These are phyloP conservation scores for Cercospora citrullina DNA, from an alignment of 2,329 filamentous ascomycete genomes.

Conservation along the genomic window DNA sequence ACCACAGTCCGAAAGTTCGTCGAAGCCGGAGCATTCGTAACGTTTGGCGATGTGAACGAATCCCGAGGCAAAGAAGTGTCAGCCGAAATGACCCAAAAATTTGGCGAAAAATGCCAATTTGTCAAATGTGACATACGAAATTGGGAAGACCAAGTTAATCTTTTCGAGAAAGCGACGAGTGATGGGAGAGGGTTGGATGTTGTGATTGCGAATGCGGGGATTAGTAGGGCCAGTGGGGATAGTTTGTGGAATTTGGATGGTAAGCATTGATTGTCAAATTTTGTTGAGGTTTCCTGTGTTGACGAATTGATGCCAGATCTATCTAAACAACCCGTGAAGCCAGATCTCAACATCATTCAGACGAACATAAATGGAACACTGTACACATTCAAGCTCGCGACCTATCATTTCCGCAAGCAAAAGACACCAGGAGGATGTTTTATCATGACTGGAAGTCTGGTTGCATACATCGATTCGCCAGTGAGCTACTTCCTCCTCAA, in stretches of 20 bases:
- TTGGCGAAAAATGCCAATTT: background rate
- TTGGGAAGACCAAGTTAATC: background rate
- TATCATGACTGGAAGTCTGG: background rate
- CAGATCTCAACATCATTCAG: background rate
- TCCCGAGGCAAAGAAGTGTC: background rate
- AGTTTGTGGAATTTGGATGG: conserved; percentile 1
- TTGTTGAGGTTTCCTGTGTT: background rate
- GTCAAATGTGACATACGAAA: background rate
- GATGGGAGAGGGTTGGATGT: background rate
- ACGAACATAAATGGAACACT: background rate
- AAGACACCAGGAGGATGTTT: background rate
- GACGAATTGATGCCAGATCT: background rate
- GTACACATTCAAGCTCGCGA: background rate
- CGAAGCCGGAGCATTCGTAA: background rate
- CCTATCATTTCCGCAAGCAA: background rate
- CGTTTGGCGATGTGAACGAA: background rate
- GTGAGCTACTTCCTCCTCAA: background rate
- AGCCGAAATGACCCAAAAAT: background rate
- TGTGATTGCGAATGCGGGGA: background rate
- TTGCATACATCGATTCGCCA: background rate
- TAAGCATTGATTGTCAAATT: background rate
- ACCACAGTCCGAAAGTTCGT: background rate
- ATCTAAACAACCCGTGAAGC: background rate
- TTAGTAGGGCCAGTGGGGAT: background rate
- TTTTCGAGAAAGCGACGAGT: background rate